phyloP scores from a whole-genome alignment of 2,329 filamentous ascomycete genomes.

The Laburnicola sp. region DNA sequence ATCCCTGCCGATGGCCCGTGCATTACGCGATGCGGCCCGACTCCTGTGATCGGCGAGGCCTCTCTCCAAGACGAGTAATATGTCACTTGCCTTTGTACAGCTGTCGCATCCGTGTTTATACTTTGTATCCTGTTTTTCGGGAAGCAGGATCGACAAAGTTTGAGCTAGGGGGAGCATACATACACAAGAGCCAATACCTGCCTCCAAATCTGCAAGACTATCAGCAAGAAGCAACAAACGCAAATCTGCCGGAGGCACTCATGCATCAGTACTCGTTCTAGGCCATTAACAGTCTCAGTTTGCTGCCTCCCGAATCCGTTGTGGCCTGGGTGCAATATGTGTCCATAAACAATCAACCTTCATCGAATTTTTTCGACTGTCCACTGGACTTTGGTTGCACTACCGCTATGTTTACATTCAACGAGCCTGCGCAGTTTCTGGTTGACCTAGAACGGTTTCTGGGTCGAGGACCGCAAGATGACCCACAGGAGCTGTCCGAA shows the following conservation, averaged over 20 bases:
- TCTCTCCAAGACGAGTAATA: too few species aligned
- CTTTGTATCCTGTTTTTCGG: too few species aligned
- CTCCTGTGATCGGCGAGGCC: not conserved
- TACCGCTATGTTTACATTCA: conserved; percentile 22
- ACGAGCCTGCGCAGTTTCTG: conserved; percentile 23
- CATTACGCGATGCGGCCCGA: not conserved
- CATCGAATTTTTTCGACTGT: not conserved
- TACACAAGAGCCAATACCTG: too few species aligned
- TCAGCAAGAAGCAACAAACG: too few species aligned
- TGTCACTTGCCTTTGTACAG: too few species aligned
- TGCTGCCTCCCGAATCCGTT: not conserved
- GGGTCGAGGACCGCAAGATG: conserved; percentile 15
- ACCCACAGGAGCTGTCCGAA: conserved; percentile 20
- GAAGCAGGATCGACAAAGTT: too few species aligned
- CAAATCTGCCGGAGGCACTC: not conserved
- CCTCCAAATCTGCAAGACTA: too few species aligned
- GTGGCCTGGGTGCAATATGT: not conserved
- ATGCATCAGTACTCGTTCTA: conserved; percentile 6
- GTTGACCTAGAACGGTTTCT: conserved; percentile 21
- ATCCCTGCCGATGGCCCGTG: not conserved
- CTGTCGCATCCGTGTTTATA: too few species aligned
- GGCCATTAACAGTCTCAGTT: not conserved
- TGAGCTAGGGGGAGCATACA: too few species aligned
- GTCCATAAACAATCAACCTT: not conserved
- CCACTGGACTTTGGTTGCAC: not conserved